A percentile compares a stretch with the other conserved stretches of the same genome.
Conservation (phyloP, 1,284 basidiomycete genomes). For the Bondarzewia mesenterica region DNA sequence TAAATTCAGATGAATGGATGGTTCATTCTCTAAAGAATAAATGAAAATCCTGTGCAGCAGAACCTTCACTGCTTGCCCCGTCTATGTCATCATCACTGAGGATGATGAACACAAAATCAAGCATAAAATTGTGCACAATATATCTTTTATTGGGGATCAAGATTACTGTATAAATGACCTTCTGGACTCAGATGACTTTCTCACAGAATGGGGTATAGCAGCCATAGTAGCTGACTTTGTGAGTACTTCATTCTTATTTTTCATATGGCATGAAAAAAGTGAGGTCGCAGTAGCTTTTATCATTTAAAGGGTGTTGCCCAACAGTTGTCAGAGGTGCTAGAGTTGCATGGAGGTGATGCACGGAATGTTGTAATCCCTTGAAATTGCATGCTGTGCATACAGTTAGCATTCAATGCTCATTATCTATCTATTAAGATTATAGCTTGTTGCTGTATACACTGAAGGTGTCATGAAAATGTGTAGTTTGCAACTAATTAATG, state of each 20-base stretch:
- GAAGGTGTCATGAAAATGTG: not conserved
- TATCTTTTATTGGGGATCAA: conserved; percentile 7
- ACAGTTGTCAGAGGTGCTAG: no score
- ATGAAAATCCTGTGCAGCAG: conserved; percentile 20
- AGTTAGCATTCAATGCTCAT: no score
- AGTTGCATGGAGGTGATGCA: no score
- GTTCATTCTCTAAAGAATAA: conserved; percentile 22
- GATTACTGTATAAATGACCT: conserved; percentile 22
- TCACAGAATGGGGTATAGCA: conserved; percentile 21
- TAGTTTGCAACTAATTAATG: not conserved
- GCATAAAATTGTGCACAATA: conserved; percentile 10
- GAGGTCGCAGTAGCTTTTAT: no score
- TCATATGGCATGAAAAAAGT: no score
- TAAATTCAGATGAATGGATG: conserved; percentile 19
- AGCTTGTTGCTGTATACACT: not conserved
- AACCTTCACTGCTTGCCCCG: conserved; percentile 16
- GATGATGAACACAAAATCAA: conserved; percentile 5
- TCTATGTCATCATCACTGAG: conserved; percentile 13
- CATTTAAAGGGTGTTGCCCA: no score
- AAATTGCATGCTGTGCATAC: no score
- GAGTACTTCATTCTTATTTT: conserved; percentile 17
- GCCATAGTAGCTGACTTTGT: conserved; percentile 22
- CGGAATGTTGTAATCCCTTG: no score
- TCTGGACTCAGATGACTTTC: conserved; percentile 23
- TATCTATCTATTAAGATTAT: no score